Percentiles rank a stretch among this genome's conserved stretches.
Evolutionary conservation across 2,329 filamentous ascomycete species (phyloP).

Genomic region (Apiospora rasikravindrae): DNA sequence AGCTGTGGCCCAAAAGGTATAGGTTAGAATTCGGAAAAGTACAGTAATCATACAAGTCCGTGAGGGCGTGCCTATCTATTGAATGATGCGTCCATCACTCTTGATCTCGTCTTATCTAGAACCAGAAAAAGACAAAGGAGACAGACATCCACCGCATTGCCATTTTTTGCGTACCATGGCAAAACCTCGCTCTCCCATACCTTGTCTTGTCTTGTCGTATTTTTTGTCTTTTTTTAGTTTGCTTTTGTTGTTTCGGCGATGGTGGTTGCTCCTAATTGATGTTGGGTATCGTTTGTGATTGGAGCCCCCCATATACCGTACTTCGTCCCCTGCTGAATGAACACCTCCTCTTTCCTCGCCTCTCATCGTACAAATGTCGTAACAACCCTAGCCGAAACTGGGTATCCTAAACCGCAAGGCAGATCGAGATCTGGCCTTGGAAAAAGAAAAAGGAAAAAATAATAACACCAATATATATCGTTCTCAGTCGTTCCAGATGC

Average conservation of each 20-base stretch:
- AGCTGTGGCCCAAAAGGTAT: slow-evolving; percentile 16
- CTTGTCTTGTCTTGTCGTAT: slow-evolving; percentile 15
- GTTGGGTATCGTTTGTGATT: slow-evolving; percentile 1
- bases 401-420: background rate
- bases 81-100: background rate
- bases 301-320: background rate
- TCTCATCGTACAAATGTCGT: slow-evolving; percentile 1
- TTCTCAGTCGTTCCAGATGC: slow-evolving; percentile 15
- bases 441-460: background rate
- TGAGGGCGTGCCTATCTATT: slow-evolving; percentile 5
- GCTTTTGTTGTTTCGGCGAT: background rate
- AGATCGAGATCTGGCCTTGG: background rate
- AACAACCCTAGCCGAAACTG: background rate
- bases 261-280: background rate
- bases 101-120: background rate
- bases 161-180: slow-evolving; percentile 11
- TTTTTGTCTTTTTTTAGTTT: background rate
- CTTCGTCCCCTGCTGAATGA: background rate
- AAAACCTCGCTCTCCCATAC: background rate
- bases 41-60: slow-evolving; percentile 5
- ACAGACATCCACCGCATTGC: background rate
- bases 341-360: background rate
- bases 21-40: slow-evolving; percentile 5
- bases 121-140: background rate
- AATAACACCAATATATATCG: background rate